Percentiles rank a stretch among this genome's conserved stretches.
phyloP scores from a whole-genome alignment of 306 rosid genomes.

The Fagus crenata region DNA sequence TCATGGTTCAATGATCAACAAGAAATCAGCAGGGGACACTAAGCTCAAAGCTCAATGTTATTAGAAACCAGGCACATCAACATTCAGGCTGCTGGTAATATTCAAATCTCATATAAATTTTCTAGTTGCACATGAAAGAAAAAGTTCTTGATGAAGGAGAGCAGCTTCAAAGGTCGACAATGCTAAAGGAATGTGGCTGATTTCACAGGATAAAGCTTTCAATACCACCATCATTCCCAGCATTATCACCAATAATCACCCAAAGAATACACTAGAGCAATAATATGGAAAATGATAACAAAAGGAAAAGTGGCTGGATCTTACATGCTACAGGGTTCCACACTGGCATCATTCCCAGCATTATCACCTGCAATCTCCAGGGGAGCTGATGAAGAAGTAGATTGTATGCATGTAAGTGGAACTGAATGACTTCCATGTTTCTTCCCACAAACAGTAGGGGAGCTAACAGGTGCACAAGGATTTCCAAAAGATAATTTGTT shows the following conservation, averaged over 20 bases:
- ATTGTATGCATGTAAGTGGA: conserved; percentile 43
- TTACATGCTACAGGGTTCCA: conserved; percentile 67
- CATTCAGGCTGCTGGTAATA: neutral
- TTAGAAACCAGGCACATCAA: neutral
- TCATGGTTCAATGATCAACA: conserved; percentile 6
- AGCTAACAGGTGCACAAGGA: conserved; percentile 39
- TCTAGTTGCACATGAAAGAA: neutral
- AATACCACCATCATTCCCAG: neutral
- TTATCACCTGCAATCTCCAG: conserved; percentile 44
- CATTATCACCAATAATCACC: conserved; percentile 8
- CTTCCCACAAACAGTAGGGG: conserved; percentile 53
- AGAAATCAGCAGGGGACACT: neutral
- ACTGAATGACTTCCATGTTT: conserved; percentile 45
- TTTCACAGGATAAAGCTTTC: neutral
- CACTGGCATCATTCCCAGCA: conserved; percentile 39
- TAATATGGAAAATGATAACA: conserved; percentile 2
- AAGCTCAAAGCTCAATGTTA: neutral
- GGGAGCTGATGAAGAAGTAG: conserved; percentile 44
- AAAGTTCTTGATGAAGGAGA: neutral
- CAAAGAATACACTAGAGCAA: neutral
- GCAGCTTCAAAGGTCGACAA: neutral
- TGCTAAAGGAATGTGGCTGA: neutral
- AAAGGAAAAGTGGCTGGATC: conserved; percentile 24
- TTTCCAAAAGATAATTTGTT: conserved; percentile 42
- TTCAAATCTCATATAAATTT: neutral